Evolutionary conservation across 805 yeast species (phyloP).

Genomic region (Yarrowia sp.): DNA sequence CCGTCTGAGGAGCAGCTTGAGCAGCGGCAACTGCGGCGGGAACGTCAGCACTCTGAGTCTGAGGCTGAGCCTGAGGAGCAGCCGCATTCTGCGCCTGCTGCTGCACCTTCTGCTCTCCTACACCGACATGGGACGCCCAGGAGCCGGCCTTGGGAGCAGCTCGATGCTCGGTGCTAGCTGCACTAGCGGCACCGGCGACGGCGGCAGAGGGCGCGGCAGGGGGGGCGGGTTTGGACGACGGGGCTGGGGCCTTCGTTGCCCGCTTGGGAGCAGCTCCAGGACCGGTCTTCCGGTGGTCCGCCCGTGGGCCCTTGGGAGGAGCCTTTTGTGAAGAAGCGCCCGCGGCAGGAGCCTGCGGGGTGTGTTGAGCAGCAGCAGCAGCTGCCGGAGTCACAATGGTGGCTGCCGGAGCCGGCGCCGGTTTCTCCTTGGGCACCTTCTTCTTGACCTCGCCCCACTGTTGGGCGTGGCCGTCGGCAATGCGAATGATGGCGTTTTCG

Average conservation of each 20-base stretch:
- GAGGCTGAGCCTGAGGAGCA: no score
- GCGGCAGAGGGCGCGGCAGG: slow-evolving; percentile 41
- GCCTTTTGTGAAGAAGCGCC: slow-evolving; percentile 39
- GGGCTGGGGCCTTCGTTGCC: not conserved
- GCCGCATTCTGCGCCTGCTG: no score
- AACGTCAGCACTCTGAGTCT: no score
- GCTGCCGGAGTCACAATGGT: not conserved
- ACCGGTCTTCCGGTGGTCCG: slow-evolving; percentile 42
- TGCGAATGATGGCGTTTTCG: slow-evolving; percentile 82
- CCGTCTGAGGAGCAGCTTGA: slow-evolving; percentile 1
- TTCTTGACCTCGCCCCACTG: slow-evolving; percentile 94
- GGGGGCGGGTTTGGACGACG: slow-evolving; percentile 15
- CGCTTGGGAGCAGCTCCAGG: slow-evolving; percentile 4
- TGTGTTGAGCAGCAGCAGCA: slow-evolving; percentile 34
- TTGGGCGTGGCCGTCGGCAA: slow-evolving; percentile 86
- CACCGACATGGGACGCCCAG: slow-evolving; percentile 39
- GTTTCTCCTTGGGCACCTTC: slow-evolving; percentile 46
- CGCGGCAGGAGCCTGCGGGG: slow-evolving; percentile 41
- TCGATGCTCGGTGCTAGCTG: slow-evolving; percentile 41
- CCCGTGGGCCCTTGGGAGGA: slow-evolving; percentile 43
- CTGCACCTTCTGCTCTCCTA: slow-evolving; percentile 37
- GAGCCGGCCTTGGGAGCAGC: slow-evolving; percentile 42
- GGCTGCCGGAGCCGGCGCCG: slow-evolving; percentile 39
- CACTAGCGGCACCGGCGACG: slow-evolving; percentile 40
- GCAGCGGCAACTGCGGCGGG: no score